Percentiles rank a stretch among this genome's conserved stretches.
Conservation (phyloP, 1,284 basidiomycete genomes). For the Leucoagaricus sp. region DNA sequence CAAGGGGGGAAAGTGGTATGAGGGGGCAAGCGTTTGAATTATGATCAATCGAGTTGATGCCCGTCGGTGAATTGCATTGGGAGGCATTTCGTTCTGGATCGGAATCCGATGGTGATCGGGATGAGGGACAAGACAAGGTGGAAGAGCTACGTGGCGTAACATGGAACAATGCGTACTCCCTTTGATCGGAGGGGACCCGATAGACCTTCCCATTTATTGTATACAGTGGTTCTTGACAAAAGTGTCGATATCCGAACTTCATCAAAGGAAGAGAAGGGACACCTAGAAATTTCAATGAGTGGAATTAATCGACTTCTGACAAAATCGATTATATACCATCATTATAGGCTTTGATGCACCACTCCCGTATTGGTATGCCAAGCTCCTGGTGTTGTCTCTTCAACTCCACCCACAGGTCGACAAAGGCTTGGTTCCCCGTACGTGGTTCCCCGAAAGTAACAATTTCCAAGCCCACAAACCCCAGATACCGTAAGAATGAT, state of each 20-base stretch:
- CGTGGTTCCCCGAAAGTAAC: conserved; percentile 52
- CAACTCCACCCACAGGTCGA: conserved; percentile 41
- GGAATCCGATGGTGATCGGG: not conserved
- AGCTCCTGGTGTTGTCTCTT: conserved; percentile 36
- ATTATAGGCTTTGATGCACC: conserved; percentile 53
- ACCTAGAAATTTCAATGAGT: conserved; percentile 32
- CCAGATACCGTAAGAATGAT: conserved; percentile 17
- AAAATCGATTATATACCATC: conserved; percentile 41
- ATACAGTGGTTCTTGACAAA: conserved; percentile 47
- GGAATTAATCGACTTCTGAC: not conserved
- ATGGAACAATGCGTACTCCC: conserved; percentile 47
- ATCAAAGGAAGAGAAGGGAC: conserved; percentile 53
- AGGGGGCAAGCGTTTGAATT: not conserved
- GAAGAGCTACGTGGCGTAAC: conserved; percentile 10
- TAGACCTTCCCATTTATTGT: conserved; percentile 47
- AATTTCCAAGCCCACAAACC: conserved; percentile 33
- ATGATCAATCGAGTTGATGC: too few relatives aligned
- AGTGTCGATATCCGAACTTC: conserved; percentile 52
- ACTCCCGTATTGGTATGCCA: conserved; percentile 37
- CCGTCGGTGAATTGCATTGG: too few relatives aligned
- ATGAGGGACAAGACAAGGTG: not conserved
- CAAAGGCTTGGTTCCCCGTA: conserved; percentile 44
- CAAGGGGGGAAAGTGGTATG: conserved; percentile 37
- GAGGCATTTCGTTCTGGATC: too few relatives aligned
- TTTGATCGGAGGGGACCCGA: conserved; percentile 43